phyloP scores from a whole-genome alignment of 164 flowering plant species.

The Magnolia kwangsiensis region DNA sequence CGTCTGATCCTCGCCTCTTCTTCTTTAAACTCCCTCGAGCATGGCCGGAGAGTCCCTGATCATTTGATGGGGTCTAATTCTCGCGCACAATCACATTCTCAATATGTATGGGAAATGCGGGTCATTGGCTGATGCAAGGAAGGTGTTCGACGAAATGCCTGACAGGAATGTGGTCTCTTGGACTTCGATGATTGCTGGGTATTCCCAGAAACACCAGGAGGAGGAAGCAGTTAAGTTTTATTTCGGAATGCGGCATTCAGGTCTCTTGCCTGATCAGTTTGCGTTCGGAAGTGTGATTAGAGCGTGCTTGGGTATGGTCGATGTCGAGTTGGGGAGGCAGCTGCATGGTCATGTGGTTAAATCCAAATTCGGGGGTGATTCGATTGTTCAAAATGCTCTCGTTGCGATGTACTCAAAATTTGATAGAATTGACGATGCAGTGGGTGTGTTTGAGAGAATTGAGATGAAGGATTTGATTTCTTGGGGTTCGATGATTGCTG shows the following conservation, averaged over 20 bases:
- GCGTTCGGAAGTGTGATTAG: conserved; percentile 51
- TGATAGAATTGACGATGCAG: conserved; percentile 38
- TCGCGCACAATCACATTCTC: conserved; percentile 50
- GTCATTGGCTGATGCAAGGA: conserved; percentile 44
- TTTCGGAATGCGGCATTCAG: conserved; percentile 38
- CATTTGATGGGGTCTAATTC: conserved; percentile 33
- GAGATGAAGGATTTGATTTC: conserved; percentile 50
- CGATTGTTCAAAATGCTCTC: conserved; percentile 57
- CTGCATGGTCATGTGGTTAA: conserved; percentile 55
- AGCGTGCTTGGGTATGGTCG: conserved; percentile 41
- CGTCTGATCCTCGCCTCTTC: conserved; percentile 51
- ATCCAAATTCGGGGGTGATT: conserved; percentile 37
- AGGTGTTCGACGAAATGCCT: conserved; percentile 51
- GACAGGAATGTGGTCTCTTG: conserved; percentile 59
- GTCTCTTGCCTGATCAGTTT: conserved; percentile 53
- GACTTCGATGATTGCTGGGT: conserved; percentile 67
- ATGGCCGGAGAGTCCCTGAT: conserved; percentile 41
- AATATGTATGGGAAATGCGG: conserved; percentile 76
- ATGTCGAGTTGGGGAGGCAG: conserved; percentile 45
- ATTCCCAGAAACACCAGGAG: conserved; percentile 43
- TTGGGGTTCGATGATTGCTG: conserved; percentile 72
- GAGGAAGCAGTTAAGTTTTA: conserved; percentile 43
- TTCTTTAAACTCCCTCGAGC: conserved; percentile 36
- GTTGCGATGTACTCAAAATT: conserved; percentile 61
- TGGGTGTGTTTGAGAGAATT: conserved; percentile 38